phyloP scores from a whole-genome alignment of 2,329 filamentous ascomycete species.

The Claviceps sp. region DNA sequence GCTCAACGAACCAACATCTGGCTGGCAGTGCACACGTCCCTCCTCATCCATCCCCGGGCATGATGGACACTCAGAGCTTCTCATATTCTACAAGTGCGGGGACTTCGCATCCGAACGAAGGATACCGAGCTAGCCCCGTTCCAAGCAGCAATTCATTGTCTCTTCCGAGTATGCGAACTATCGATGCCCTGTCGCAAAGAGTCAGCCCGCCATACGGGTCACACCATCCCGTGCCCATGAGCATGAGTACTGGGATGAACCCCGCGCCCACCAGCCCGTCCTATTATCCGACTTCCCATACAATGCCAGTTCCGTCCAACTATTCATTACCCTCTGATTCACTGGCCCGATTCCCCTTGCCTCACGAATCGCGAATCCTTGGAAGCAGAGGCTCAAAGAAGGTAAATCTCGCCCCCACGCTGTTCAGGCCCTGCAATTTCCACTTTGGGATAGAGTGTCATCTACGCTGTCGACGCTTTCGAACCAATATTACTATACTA shows the following conservation, averaged over 20 bases:
- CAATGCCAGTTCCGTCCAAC: slow-evolving; percentile 19
- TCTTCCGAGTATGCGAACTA: slow-evolving; percentile 28
- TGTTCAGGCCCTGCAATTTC: not conserved
- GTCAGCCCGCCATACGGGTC: slow-evolving; percentile 13
- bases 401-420: slow-evolving; percentile 24
- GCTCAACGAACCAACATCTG: slow-evolving; percentile 6
- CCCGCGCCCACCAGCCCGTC: slow-evolving; percentile 20
- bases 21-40: slow-evolving; percentile 8
- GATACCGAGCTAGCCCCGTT: slow-evolving; percentile 17
- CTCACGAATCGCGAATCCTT: slow-evolving; percentile 34
- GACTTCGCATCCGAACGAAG: slow-evolving; percentile 14
- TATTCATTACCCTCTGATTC: slow-evolving; percentile 32
- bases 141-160: slow-evolving; percentile 18
- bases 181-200: slow-evolving; percentile 19
- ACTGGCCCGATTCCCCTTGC: slow-evolving; percentile 31
- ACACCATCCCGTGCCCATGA: slow-evolving; percentile 23
- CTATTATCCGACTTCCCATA: slow-evolving; percentile 29
- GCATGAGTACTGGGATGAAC: slow-evolving; percentile 19
- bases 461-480: not conserved
- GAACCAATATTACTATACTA: not conserved
- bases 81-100: slow-evolving; percentile 17
- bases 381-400: slow-evolving; percentile 41
- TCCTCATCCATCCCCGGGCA: slow-evolving; percentile 7
- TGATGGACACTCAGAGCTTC: slow-evolving; percentile 17
- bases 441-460: no score